phyloP scores from a whole-genome alignment of 768 basidiomycete genomes.

The Candolleomyces aberdarensis region DNA sequence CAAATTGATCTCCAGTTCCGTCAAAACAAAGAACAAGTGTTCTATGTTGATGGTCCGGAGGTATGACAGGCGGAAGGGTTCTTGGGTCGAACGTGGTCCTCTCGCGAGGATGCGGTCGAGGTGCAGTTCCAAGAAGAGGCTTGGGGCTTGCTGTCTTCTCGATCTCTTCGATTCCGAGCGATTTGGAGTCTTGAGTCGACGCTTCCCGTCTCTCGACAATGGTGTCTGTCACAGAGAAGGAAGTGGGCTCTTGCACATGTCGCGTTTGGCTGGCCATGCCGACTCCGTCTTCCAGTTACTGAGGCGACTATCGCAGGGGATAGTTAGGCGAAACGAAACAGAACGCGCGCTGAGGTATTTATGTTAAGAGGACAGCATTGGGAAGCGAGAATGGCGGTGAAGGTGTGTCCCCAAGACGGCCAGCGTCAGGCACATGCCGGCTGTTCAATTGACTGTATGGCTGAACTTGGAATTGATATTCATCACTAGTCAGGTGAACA shows the following conservation, averaged over 20 bases:
- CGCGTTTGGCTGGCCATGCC: neutral
- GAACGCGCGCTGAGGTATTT: too few species aligned
- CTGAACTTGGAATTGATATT: too few species aligned
- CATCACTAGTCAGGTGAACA: too few species aligned
- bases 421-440: too few species aligned
- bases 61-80: conserved; percentile 28
- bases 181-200: neutral
- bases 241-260: conserved; percentile 17
- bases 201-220: conserved; percentile 7
- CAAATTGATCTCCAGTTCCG: conserved; percentile 53
- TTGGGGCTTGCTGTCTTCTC: conserved; percentile 5
- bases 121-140: neutral
- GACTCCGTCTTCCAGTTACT: too few species aligned
- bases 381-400: too few species aligned
- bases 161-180: conserved; percentile 6
- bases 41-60: conserved; percentile 34
- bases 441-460: too few species aligned
- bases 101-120: conserved; percentile 6
- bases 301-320: too few species aligned
- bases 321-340: too few species aligned
- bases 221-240: conserved; percentile 16
- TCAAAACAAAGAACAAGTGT: conserved; percentile 56
- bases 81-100: conserved; percentile 19
- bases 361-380: too few species aligned
- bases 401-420: too few species aligned